Evolutionary conservation across 352 stramenopile genomes (phyloP), one percentile per base, ranked within the genome.

Genomic region (Pythium brassicae): DNA sequence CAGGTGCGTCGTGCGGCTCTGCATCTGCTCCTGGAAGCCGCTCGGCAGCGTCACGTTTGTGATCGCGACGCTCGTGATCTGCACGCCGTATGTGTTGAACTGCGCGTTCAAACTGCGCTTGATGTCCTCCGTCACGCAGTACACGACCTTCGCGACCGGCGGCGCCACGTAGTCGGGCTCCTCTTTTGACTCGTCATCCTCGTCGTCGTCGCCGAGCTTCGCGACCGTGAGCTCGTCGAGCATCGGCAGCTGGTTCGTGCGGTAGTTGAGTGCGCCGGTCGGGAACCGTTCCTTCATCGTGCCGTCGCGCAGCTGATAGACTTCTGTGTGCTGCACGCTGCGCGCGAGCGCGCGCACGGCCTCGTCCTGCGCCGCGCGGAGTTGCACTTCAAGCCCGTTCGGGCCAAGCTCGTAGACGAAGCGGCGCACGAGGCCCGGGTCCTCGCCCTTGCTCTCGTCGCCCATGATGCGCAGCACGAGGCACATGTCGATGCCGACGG

Each of bases 401-500:
- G 87, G 75, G 1, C 83, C 88, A 12, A 96, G 67, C 59, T 96
- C 84, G 65, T 96, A 94, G 6, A 96, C 86, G 54, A 97, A 97
- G 19, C 78, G 86, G 5, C 83, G 84, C 19, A 97, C 89, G 32
- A 95, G 72, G 17, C 71, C 62, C 0, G 86, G 86, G 59, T 97
- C 79, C 66, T 97, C 88, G 15, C 80, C 83, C 35, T 87, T 87
- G n/a, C 61, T 61, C 47, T 72, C 69, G 55, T 96, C 86, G 34
- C 86, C 86, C 83, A 95, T 95, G 69, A 97, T 95, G 20, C 87
- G 81, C 3, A 97, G 68, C 20, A 95, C 79, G n/a, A 95, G 69
- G 40, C 78, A 89, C 59, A 96, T 84, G 51, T 97, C 84, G 49
- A 97, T 95, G 26, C 70, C 55, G 9, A 96, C 84, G 0, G 81